Base-by-base conservation (phyloP, 2,329 filamentous ascomycete species). In the Botryotinia globosa region DNA sequence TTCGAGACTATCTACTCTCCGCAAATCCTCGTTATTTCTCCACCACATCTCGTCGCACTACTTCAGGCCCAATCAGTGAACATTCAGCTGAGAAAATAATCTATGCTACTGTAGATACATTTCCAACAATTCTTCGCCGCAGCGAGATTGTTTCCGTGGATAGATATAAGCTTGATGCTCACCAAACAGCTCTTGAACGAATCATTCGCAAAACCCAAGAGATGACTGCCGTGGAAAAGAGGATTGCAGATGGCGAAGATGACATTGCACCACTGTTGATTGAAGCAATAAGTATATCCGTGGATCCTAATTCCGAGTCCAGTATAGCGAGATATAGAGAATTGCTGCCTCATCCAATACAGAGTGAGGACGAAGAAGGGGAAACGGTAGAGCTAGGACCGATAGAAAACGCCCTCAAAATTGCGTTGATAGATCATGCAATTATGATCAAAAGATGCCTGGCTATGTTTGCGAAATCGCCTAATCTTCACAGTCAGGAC, bases 131-230 rank as follows among this genome's bases (percentile, higher is more conserved):
- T 66, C 84, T 98, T 39, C 89, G 94, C 45, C 89, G 94, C 72
- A 97, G 93, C 77, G 94, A 98, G 82, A 92, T 98, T 74, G 83
- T 97, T 22, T 85, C 88, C 10, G 85, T 88, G 1, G 87, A 90
- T 29, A 90, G 91, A 12, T 66, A 79, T 29, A 86, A 86, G 18
- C 85, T 98, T 39, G 88, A 87, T 45, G 90, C 94, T 10, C 85
- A 96, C 73, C 92, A 98, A 82, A 94, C 94, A n/a, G 95, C 92
- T 0, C 85, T 98, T 74, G 95, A 98, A 81, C 90, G 95, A 25
- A 95, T 96, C 45, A 91, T 93, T 77, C 90, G 94, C 73, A 98
- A 98, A 84, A 97, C 95, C 0, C 89, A 93, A 73, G 95, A 98
- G 82, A 88, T 98, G 84, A 85, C 89, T 1, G 83, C 87, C 0